These are phyloP conservation scores for Colletotrichum ledebouriae DNA, from an alignment of 2,329 filamentous ascomycete genomes.

Conservation along the genomic window DNA sequence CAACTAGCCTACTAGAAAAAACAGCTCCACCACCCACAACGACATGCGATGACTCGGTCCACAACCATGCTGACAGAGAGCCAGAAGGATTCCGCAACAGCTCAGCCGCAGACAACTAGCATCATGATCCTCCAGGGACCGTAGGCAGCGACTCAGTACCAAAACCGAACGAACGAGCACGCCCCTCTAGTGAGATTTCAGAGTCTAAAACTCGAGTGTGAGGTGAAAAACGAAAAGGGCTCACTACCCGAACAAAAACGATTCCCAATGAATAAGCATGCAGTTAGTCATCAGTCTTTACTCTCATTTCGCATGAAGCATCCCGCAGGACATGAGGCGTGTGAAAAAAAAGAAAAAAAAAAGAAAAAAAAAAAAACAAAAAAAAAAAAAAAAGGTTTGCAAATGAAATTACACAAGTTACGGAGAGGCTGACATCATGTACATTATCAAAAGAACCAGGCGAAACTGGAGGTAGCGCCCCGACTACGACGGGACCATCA, in stretches of 20 bases:
- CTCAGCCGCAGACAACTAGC: slow-evolving; percentile 37
- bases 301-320: slow-evolving; percentile 19
- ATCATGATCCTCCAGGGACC: slow-evolving; percentile 36
- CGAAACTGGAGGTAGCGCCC: slow-evolving; percentile 25
- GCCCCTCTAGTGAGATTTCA: slow-evolving; percentile 26
- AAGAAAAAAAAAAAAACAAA: too few relatives aligned
- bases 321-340: too few relatives aligned
- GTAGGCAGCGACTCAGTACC: slow-evolving; percentile 26
- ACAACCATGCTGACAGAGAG: slow-evolving; percentile 29
- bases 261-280: slow-evolving; percentile 31
- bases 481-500: slow-evolving; percentile 53
- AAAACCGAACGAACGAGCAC: background rate
- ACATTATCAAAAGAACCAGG: background rate
- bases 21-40: slow-evolving; percentile 25
- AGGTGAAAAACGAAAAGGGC: background rate
- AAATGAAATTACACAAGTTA: background rate
- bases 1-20: slow-evolving; percentile 13
- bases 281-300: slow-evolving; percentile 39
- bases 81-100: slow-evolving; percentile 26
- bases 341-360: background rate
- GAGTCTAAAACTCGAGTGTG: background rate
- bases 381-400: background rate
- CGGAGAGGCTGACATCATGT: slow-evolving; percentile 8
- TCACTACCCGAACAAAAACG: background rate
- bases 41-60: slow-evolving; percentile 33